phyloP scores from a whole-genome alignment of 768 basidiomycete genomes.

The Pisolithus sp. region DNA sequence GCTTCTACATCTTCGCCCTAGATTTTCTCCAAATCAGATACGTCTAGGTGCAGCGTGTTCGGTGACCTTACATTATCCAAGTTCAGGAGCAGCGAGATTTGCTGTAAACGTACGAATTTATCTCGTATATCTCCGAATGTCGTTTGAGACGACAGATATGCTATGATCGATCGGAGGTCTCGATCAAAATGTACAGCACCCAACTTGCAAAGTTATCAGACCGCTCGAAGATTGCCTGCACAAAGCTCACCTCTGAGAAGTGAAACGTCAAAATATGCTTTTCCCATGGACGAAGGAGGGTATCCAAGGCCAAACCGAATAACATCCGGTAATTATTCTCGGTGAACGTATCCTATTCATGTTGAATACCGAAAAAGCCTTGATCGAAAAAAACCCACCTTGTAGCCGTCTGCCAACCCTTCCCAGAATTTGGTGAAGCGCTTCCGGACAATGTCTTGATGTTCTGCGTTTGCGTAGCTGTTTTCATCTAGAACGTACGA shows the following conservation, averaged over 20 bases:
- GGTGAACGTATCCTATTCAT: slow-evolving; percentile 70
- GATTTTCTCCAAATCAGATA: slow-evolving; percentile 3
- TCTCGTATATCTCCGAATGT: slow-evolving; percentile 86
- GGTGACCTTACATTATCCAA: slow-evolving; percentile 57
- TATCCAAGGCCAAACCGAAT: slow-evolving; percentile 80
- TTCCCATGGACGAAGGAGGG: slow-evolving; percentile 93
- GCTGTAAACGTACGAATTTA: slow-evolving; percentile 87
- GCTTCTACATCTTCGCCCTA: slow-evolving; percentile 94
- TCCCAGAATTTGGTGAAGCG: slow-evolving; percentile 91
- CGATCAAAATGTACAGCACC: slow-evolving; percentile 95
- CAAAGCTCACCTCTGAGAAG: slow-evolving; percentile 74
- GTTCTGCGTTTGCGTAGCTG: slow-evolving; percentile 72
- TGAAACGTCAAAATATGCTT: slow-evolving; percentile 72
- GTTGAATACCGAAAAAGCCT: background rate
- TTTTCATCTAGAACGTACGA: slow-evolving; percentile 90
- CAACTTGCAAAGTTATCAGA: slow-evolving; percentile 44
- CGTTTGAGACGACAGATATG: slow-evolving; percentile 83
- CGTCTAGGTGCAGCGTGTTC: background rate
- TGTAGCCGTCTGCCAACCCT: slow-evolving; percentile 75
- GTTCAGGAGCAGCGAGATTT: slow-evolving; percentile 88
- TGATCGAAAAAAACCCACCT: slow-evolving; percentile 40
- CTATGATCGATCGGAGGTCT: slow-evolving; percentile 77
- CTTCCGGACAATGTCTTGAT: slow-evolving; percentile 81
- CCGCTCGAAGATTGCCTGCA: background rate
- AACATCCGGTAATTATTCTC: slow-evolving; percentile 83